A percentile compares a stretch with the other conserved stretches of the same genome.
Evolutionary conservation across 768 basidiomycete species (phyloP).

Genomic region (Calocera viscosa): DNA sequence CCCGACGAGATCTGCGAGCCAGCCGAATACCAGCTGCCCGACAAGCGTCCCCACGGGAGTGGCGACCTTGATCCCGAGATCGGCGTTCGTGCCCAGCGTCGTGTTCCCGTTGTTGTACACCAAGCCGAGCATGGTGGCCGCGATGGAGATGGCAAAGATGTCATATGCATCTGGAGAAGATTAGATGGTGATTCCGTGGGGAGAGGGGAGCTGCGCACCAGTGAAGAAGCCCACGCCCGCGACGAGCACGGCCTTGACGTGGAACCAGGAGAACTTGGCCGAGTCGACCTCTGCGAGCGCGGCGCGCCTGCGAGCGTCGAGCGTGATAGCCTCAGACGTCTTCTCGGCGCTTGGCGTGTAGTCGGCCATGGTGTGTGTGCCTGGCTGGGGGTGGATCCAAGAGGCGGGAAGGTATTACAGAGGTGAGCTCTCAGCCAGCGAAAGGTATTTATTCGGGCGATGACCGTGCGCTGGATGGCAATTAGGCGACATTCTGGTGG

Average conservation of each 20-base stretch:
- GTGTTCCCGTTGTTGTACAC: conserved; percentile 13
- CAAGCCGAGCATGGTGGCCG: conserved; percentile 16
- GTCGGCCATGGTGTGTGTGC: not conserved
- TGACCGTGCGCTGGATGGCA: no score
- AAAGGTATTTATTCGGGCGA: no score
- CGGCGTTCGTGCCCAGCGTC: conserved; percentile 36
- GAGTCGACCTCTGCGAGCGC: conserved; percentile 17
- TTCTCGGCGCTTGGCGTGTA: not conserved
- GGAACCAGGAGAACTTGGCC: conserved; percentile 16
- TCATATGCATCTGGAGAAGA: conserved; percentile 27
- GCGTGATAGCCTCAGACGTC: not conserved
- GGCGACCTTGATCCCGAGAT: conserved; percentile 29
- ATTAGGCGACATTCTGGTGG: no score
- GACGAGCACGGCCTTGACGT: conserved; percentile 45
- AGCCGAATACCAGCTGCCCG: conserved; percentile 29
- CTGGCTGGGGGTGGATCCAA: not conserved
- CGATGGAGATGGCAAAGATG: conserved; percentile 38
- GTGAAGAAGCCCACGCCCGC: conserved; percentile 17
- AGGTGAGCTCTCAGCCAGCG: no score
- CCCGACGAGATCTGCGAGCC: conserved; percentile 26
- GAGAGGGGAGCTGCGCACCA: no score
- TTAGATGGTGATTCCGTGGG: no score
- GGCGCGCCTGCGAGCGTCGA: conserved; percentile 11
- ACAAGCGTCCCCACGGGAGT: conserved; percentile 29
- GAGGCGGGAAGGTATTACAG: no score